Evolutionary conservation across 352 stramenopile species (phyloP), one percentile per base, ranked within the genome.

Genomic region (Phytophthora citrophthora): DNA sequence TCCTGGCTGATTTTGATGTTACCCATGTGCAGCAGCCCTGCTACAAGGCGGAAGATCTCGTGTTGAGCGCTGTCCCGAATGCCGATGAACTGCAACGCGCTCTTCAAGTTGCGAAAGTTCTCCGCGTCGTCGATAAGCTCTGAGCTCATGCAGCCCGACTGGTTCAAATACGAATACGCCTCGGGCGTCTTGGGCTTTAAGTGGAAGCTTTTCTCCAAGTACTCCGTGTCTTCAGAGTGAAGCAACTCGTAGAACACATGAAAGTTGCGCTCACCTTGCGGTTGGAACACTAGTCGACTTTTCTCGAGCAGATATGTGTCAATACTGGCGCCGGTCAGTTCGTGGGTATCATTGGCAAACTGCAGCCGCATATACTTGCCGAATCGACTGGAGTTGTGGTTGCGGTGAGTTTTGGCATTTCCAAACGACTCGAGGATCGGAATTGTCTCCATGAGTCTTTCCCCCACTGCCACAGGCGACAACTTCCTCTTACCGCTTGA

Each of bases 341-440:
- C 72, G 51, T 91, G 83, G 2, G 74, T 70, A 4, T 86, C 64
- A 2, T 58, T 85, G 2, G 81, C 81, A 58, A 94, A 96, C 62
- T 94, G 83, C 54, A 96, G 79, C 1, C 85, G 72, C 79, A 96
- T 96, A 70, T 94, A 97, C 77, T 97, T 97, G 66, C 90, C 90
- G 48, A 97, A 97, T 36, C 90, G 88, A 80, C 85, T 95, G 15
- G 85, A 95, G 67, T 97, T 97, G 76, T 97, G 83, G 67, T 97
- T 97, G 39, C 90, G 84, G 32, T 90, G 81, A 0, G 88, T 95
- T 74, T 93, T 95, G 72, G 88, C 88, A 64, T 96, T 96, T 3
- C 88, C 88, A 73, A 96, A 96, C 5, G 88, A 93, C 59, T 96
- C 88, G n/a, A 96, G 72, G 48, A 96, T 98, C 10, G 97, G 97